Evolutionary conservation across 2,329 filamentous ascomycete genomes (phyloP).

Genomic region (Volutella citrinella): DNA sequence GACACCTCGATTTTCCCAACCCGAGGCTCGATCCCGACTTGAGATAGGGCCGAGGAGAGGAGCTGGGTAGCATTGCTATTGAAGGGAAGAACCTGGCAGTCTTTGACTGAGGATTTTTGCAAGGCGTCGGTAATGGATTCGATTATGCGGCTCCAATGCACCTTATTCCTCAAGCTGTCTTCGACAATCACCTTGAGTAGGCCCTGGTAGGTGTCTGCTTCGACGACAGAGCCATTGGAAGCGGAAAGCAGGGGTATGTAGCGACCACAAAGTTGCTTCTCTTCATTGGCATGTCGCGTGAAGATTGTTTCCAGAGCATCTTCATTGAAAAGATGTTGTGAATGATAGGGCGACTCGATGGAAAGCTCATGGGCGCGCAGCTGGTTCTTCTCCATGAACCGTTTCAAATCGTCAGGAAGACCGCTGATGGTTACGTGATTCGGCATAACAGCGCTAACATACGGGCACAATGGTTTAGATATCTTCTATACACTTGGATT

Average conservation of each 20-base stretch:
- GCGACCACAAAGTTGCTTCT: too few species aligned
- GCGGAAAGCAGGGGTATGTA: slow-evolving; percentile 7
- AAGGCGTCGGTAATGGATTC: too few species aligned
- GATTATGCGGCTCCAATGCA: slow-evolving; percentile 12
- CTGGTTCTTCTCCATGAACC: slow-evolving; percentile 12
- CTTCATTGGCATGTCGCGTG: not conserved
- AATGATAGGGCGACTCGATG: slow-evolving; percentile 24
- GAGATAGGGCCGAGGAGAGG: slow-evolving; percentile 7
- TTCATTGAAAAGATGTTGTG: slow-evolving; percentile 18
- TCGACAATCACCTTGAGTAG: slow-evolving; percentile 6
- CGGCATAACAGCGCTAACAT: slow-evolving; percentile 23
- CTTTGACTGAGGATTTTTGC: too few species aligned
- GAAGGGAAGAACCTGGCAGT: slow-evolving; percentile 10
- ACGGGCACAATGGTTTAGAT: slow-evolving; percentile 13
- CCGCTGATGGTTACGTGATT: slow-evolving; percentile 22
- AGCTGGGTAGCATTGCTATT: slow-evolving; percentile 15
- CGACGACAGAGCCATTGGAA: slow-evolving; percentile 4
- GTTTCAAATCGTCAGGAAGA: slow-evolving; percentile 14
- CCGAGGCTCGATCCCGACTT: slow-evolving; percentile 4
- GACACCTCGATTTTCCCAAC: slow-evolving; percentile 4
- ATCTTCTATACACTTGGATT: too few species aligned
- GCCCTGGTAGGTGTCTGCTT: slow-evolving; percentile 1
- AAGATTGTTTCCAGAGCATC: not conserved
- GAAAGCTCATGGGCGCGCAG: slow-evolving; percentile 13
- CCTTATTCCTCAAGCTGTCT: slow-evolving; percentile 10